Evolutionary conservation across 176 grass and related monocot species (phyloP).

Genomic region (Raddia distichophylla): DNA sequence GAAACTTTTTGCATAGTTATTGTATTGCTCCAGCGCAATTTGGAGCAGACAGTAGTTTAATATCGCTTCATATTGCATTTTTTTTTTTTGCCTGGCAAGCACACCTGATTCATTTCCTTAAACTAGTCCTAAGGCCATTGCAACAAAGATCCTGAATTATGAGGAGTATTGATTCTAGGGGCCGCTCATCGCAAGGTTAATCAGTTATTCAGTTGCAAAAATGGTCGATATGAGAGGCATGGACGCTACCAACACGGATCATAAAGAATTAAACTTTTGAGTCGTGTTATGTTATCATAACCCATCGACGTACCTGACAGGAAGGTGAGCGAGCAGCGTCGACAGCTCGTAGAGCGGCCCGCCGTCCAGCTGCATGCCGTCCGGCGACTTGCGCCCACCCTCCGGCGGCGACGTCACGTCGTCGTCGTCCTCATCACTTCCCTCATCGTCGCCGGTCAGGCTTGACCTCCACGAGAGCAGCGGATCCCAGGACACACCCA

Average conservation of each 20-base stretch:
- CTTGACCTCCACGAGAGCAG: conserved; percentile 44
- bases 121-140: too few relatives aligned
- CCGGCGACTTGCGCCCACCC: not conserved
- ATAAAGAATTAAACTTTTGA: too few relatives aligned
- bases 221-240: not conserved
- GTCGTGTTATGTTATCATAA: not conserved
- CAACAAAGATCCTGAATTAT: not conserved
- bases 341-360: conserved; percentile 63
- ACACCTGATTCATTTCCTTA: not conserved
- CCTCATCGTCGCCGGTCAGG: conserved; percentile 37
- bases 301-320: conserved; percentile 47
- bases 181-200: not conserved
- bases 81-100: not conserved
- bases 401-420: not conserved
- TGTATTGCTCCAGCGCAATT: not conserved
- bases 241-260: not conserved
- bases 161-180: not conserved
- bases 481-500: conserved; percentile 23
- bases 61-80: not conserved
- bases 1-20: not conserved
- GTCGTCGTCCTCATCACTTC: not conserved
- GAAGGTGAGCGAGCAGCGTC: conserved; percentile 54
- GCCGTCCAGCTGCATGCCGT: conserved; percentile 32
- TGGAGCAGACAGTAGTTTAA: not conserved
- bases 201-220: not conserved